phyloP scores from a whole-genome alignment of 257 asterid genomes.

The Solanum pimpinellifolium region DNA sequence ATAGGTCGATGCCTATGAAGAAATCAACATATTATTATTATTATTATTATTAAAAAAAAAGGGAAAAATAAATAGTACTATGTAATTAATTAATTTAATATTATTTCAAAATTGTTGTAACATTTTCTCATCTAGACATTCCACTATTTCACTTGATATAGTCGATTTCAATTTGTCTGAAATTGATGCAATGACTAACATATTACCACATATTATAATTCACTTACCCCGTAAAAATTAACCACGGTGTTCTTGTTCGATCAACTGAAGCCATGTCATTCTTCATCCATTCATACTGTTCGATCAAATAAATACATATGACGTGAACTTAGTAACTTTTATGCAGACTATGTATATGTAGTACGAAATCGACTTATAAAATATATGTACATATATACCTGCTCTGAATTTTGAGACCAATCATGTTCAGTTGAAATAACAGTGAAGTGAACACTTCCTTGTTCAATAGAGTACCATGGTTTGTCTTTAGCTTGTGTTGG shows the following conservation, averaged over 20 bases:
- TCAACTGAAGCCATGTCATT: constrained; percentile 58
- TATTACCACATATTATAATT: background rate
- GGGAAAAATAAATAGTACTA: background rate
- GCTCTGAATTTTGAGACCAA: constrained; percentile 44
- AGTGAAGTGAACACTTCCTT: constrained; percentile 68
- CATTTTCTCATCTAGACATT: background rate
- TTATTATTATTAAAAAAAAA: background rate
- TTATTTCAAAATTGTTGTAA: background rate
- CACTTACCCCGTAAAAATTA: constrained; percentile 64
- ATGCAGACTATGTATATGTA: background rate
- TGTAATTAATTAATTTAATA: background rate
- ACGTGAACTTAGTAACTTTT: background rate
- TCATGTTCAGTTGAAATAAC: constrained; percentile 77
- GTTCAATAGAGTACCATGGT: constrained; percentile 92
- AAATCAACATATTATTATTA: background rate
- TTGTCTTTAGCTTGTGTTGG: constrained; percentile 59
- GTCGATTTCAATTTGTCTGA: background rate
- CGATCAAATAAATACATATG: background rate
- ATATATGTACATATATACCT: constrained; percentile 13
- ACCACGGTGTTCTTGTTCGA: constrained; percentile 77
- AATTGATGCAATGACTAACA: background rate
- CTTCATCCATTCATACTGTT: constrained; percentile 68
- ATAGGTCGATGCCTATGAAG: constrained; percentile 74
- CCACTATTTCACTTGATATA: background rate
- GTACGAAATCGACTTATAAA: background rate